A percentile compares a stretch with the other conserved stretches of the same genome.
Evolutionary conservation across 176 grass and related monocot genomes (phyloP).

Genomic region (Themeda triandra): DNA sequence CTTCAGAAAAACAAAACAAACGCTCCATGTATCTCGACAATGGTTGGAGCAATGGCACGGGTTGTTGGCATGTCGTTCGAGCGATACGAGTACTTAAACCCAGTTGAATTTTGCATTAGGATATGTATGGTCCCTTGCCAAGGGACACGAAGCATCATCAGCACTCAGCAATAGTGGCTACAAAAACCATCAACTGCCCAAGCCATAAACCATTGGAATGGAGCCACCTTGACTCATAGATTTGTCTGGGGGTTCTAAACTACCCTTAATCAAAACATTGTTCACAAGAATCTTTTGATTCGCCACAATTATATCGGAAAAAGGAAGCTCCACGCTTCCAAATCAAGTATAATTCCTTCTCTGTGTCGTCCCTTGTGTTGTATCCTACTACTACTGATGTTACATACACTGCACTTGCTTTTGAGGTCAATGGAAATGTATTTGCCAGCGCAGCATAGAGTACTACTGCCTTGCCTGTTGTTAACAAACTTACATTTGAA

Average conservation of each 20-base stretch:
- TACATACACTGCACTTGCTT: conserved; percentile 12
- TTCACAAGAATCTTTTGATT: conserved; percentile 5
- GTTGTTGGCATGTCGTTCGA: conserved; percentile 23
- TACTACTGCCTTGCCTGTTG: neutral
- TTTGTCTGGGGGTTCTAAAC: neutral
- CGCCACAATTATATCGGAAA: neutral
- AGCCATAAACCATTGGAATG: conserved; percentile 5
- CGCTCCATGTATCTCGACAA: neutral
- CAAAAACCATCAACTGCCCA: neutral
- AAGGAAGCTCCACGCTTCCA: neutral
- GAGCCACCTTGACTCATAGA: neutral
- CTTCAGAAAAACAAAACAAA: neutral
- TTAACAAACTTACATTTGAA: neutral
- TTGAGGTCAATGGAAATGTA: neutral
- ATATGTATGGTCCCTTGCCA: conserved; percentile 26
- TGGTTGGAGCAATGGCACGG: conserved; percentile 29
- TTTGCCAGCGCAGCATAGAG: neutral
- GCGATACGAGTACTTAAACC: neutral
- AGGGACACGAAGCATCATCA: conserved; percentile 29
- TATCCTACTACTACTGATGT: neutral
- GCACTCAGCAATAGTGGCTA: conserved; percentile 8
- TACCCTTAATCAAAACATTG: neutral
- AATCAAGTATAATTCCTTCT: neutral
- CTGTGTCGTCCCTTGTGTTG: neutral
- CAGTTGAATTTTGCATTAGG: neutral